A percentile compares a stretch with the other conserved stretches of the same genome.
These are phyloP conservation scores for Phytophthora crassamura DNA, from an alignment of 352 stramenopile genomes.

Conservation along the genomic window DNA sequence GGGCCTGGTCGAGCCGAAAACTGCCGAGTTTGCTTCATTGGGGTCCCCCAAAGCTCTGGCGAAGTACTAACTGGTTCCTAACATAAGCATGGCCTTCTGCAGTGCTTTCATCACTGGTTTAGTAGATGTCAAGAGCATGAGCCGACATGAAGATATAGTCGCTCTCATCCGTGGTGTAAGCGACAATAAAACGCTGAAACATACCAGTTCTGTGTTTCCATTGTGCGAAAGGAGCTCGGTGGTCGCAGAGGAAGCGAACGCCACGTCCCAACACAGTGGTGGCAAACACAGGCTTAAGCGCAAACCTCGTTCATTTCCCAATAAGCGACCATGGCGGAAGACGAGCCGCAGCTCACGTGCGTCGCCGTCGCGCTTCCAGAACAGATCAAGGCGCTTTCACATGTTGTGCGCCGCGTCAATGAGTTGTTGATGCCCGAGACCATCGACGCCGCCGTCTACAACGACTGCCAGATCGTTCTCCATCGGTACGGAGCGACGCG, in stretches of 20 bases:
- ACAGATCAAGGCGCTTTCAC: constrained; percentile 1
- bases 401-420: too few relatives aligned
- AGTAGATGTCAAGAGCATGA: too few relatives aligned
- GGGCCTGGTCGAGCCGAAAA: neutral
- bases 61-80: neutral
- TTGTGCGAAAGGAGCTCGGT: neutral
- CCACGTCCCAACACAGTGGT: constrained; percentile 4
- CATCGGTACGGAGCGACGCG: constrained; percentile 14
- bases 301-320: constrained; percentile 9
- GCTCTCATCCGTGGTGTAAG: too few relatives aligned
- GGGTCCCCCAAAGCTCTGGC: constrained; percentile 3
- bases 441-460: constrained; percentile 32
- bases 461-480: constrained; percentile 31
- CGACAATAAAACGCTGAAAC: too few relatives aligned
- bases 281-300: neutral
- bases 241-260: neutral
- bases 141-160: too few relatives aligned
- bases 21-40: constrained; percentile 2
- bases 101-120: too few relatives aligned
- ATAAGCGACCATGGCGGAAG: constrained; percentile 1
- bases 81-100: neutral
- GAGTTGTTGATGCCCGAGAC: constrained; percentile 17
- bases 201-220: too few relatives aligned
- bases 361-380: constrained; percentile 4
- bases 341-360: constrained; percentile 3